These are phyloP conservation scores for Penicillium ochrochloron DNA, from an alignment of 495 filamentous ascomycete genomes.

Conservation along the genomic window DNA sequence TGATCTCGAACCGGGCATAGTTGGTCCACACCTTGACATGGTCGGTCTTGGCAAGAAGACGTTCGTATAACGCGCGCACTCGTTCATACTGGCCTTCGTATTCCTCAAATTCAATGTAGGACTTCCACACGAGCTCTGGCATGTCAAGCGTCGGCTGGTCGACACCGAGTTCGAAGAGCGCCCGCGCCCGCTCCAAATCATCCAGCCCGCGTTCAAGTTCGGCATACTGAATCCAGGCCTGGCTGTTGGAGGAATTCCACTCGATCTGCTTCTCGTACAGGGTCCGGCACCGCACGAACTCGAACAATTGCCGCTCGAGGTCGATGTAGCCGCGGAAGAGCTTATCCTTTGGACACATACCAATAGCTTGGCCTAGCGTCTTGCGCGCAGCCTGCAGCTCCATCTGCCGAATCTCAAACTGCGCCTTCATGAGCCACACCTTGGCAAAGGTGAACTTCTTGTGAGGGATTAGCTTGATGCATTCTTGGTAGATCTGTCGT, in stretches of 20 bases:
- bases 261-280: constrained; percentile 92
- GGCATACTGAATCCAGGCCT: constrained; percentile 94
- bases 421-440: constrained; percentile 89
- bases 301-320: constrained; percentile 87
- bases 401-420: constrained; percentile 89
- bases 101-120: constrained; percentile 98
- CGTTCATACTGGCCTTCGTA: constrained; percentile 86
- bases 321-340: constrained; percentile 93
- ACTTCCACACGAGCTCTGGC: constrained; percentile 96
- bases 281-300: constrained; percentile 86
- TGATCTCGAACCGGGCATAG: constrained; percentile 96
- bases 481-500: constrained; percentile 88
- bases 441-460: constrained; percentile 98
- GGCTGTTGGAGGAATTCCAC: constrained; percentile 85
- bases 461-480: constrained; percentile 86
- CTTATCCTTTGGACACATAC: constrained; percentile 94
- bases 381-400: constrained; percentile 81
- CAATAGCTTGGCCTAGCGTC: constrained; percentile 84
- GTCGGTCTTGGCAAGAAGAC: constrained; percentile 87
- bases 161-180: constrained; percentile 91
- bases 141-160: constrained; percentile 87
- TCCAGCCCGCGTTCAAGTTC: constrained; percentile 89
- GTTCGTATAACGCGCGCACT: constrained; percentile 84
- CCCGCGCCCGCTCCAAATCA: constrained; percentile 83
- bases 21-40: constrained; percentile 99